A percentile compares a stretch with the other conserved stretches of the same genome.
phyloP scores from a whole-genome alignment of 805 yeast species.

The Yarrowia deformans region DNA sequence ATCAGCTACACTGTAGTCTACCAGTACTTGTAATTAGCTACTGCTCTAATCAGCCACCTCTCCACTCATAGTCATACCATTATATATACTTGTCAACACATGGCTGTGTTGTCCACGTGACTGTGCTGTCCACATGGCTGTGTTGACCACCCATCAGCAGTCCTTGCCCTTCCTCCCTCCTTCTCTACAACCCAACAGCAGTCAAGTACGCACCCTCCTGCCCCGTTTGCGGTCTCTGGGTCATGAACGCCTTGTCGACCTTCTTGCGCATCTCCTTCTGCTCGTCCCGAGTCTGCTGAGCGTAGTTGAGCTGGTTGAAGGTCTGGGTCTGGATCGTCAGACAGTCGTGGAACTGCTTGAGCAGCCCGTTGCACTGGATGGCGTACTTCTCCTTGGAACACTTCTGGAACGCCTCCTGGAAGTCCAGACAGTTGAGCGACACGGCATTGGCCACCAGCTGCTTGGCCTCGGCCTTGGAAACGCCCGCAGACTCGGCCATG shows the following conservation, averaged over 20 bases:
- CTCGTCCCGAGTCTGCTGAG: constrained; percentile 25
- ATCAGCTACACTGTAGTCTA: no score
- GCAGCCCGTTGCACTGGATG: constrained; percentile 19
- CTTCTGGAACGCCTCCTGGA: constrained; percentile 29
- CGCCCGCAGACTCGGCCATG: constrained; percentile 24
- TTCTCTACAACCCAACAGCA: constrained; percentile 9
- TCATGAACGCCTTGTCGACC: constrained; percentile 33
- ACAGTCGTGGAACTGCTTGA: constrained; percentile 29
- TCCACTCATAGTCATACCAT: background rate
- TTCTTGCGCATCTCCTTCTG: constrained; percentile 1
- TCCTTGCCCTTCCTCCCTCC: background rate
- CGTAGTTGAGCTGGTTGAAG: constrained; percentile 30
- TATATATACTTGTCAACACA: background rate
- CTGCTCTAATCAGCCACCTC: no score
- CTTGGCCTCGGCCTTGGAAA: constrained; percentile 12
- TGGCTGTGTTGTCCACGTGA: background rate
- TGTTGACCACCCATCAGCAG: no score
- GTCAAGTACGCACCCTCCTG: constrained; percentile 2
- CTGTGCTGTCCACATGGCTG: background rate
- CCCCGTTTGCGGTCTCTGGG: background rate
- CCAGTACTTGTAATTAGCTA: no score
- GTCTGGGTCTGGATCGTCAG: constrained; percentile 29
- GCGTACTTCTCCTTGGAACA: constrained; percentile 18
- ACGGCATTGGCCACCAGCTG: constrained; percentile 32
- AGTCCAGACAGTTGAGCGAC: constrained; percentile 29